Evolutionary conservation across 2,329 filamentous ascomycete genomes (phyloP).

Genomic region (Calonectria hongkongensis): DNA sequence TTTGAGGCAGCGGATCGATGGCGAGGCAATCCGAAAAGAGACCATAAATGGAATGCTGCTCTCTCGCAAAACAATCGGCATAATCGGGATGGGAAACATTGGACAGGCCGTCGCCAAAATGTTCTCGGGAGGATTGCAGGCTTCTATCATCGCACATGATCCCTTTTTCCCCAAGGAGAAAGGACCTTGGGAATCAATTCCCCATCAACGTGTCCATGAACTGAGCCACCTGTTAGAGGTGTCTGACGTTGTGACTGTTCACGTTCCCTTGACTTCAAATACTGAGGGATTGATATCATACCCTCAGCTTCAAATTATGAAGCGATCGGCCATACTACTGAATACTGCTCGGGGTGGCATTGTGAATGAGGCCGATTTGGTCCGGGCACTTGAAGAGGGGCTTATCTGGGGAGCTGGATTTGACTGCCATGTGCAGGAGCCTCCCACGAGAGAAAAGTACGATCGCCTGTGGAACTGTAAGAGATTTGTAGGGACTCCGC

Average conservation of each 20-base stretch:
- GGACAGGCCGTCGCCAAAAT: neutral
- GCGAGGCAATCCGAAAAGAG: neutral
- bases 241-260: neutral
- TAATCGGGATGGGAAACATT: neutral
- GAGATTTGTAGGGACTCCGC: neutral
- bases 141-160: neutral
- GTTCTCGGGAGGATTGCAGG: neutral
- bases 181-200: neutral
- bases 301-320: neutral
- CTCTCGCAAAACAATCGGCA: neutral
- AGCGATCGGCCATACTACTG: neutral
- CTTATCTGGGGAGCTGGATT: conserved; percentile 6
- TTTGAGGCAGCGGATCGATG: neutral
- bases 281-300: neutral
- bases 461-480: neutral
- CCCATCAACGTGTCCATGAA: neutral
- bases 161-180: neutral
- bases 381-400: neutral
- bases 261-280: neutral
- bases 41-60: neutral
- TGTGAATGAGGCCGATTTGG: neutral
- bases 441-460: neutral
- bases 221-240: neutral
- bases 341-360: neutral
- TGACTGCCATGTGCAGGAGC: neutral